These are phyloP conservation scores for Willaertia magna DNA, from an alignment of 208 protist species.

Conservation along the genomic window DNA sequence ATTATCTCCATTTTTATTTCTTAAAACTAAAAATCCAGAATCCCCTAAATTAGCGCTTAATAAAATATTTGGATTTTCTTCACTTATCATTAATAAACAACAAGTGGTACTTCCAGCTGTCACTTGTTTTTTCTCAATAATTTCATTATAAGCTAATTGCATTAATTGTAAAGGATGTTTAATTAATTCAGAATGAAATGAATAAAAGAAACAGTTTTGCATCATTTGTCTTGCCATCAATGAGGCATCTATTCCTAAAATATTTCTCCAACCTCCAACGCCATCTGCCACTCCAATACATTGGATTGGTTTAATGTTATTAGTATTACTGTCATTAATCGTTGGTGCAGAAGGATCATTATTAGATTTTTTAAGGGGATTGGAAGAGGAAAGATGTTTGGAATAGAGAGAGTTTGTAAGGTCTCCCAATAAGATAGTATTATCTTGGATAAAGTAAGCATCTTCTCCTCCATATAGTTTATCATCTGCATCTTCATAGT, in stretches of 20 bases:
- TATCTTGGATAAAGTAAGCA: not conserved
- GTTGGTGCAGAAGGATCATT: not conserved
- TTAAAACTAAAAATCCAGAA: slow-evolving; percentile 62
- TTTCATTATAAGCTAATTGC: not conserved
- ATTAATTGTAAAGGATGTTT: not conserved
- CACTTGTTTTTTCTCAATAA: slow-evolving; percentile 41
- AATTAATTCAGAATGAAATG: not conserved
- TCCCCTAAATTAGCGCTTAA: slow-evolving; percentile 25
- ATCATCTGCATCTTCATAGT: too few species aligned
- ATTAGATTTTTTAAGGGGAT: too few species aligned
- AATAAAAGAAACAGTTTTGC: not conserved
- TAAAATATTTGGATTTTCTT: not conserved
- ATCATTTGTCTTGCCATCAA: not conserved
- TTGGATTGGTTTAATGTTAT: too few species aligned
- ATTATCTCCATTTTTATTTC: slow-evolving; percentile 42
- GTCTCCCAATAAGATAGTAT: too few species aligned
- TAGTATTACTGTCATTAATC: not conserved
- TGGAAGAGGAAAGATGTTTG: too few species aligned
- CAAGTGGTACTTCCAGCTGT: slow-evolving; percentile 70
- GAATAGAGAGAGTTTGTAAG: too few species aligned
- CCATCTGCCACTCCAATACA: not conserved
- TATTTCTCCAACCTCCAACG: not conserved
- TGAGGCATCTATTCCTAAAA: not conserved
- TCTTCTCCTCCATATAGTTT: not conserved
- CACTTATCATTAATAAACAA: slow-evolving; percentile 45